A percentile compares a stretch with the other conserved stretches of the same genome.
These are phyloP conservation scores for Fusarium sp. DNA, from an alignment of 2,329 filamentous ascomycete species.

Conservation along the genomic window DNA sequence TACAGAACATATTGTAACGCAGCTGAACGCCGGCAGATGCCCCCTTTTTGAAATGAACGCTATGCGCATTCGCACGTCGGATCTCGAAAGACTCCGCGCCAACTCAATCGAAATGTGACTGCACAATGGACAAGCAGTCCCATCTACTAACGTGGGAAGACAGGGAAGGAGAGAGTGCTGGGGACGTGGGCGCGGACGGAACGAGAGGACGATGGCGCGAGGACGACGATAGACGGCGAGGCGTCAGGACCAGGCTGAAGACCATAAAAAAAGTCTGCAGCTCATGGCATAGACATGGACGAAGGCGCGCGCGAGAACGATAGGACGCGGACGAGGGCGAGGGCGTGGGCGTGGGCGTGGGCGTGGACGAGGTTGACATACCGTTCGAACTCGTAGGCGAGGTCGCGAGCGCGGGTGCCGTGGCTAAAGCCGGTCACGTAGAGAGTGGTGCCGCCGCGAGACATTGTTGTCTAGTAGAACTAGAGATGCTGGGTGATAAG, in stretches of 20 bases:
- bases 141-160: conserved; percentile 39
- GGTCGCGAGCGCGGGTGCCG: conserved; percentile 97
- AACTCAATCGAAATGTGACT: conserved; percentile 41
- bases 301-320: conserved; percentile 42
- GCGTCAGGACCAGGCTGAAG: conserved; percentile 39
- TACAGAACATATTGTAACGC: conserved; percentile 43
- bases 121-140: conserved; percentile 42
- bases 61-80: conserved; percentile 40
- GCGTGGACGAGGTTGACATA: conserved; percentile 75
- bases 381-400: conserved; percentile 99
- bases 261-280: conserved; percentile 33
- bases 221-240: conserved; percentile 43
- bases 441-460: conserved; percentile 90
- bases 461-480: conserved; percentile 67
- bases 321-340: conserved; percentile 51
- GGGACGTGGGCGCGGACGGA: conserved; percentile 41
- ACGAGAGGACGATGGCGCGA: conserved; percentile 43
- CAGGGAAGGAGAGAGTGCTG: conserved; percentile 36
- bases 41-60: conserved; percentile 41
- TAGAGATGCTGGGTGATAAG: conserved; percentile 4
- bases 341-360: conserved; percentile 50
- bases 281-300: conserved; percentile 37
- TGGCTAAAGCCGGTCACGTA: conserved; percentile 99
- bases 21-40: conserved; percentile 37
- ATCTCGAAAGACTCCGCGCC: conserved; percentile 35